phyloP scores from a whole-genome alignment of 2,329 filamentous ascomycete species.

The Sporothrix euskadiensis region DNA sequence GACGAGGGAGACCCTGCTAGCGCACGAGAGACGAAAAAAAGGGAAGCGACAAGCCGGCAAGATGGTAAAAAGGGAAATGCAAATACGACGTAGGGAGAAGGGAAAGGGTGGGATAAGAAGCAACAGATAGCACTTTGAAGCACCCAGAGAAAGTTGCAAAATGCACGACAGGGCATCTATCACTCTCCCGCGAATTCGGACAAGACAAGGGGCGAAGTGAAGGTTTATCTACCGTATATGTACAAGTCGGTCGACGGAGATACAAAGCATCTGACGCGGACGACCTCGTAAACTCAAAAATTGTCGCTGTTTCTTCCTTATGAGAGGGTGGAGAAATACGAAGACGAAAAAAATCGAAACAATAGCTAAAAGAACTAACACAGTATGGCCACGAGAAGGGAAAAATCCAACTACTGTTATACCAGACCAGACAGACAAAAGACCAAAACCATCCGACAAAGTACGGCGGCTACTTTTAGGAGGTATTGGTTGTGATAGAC shows the following conservation, averaged over 20 bases:
- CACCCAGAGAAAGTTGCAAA: not conserved
- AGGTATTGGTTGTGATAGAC: not conserved
- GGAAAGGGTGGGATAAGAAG: not conserved
- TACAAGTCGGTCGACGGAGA: not conserved
- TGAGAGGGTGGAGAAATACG: not conserved
- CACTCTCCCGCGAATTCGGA: not conserved
- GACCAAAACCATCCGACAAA: not conserved
- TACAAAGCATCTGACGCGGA: slow-evolving; percentile 7
- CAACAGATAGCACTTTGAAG: not conserved
- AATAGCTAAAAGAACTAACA: not conserved
- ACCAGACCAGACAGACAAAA: not conserved
- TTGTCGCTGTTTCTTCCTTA: not conserved
- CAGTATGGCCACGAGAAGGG: not conserved
- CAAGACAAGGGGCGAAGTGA: not conserved
- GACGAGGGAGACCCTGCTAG: not conserved
- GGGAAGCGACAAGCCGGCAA: not conserved
- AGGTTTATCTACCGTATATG: not conserved
- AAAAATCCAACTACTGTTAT: not conserved
- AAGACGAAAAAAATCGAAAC: not conserved
- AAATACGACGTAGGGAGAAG: not conserved
- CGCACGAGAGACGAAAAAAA: not conserved
- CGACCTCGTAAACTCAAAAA: not conserved
- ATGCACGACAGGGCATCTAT: not conserved
- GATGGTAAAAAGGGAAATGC: not conserved
- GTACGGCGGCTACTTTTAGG: not conserved